These are phyloP conservation scores for Zoysia pacifica DNA, from an alignment of 176 grass and related monocot species.

Conservation along the genomic window DNA sequence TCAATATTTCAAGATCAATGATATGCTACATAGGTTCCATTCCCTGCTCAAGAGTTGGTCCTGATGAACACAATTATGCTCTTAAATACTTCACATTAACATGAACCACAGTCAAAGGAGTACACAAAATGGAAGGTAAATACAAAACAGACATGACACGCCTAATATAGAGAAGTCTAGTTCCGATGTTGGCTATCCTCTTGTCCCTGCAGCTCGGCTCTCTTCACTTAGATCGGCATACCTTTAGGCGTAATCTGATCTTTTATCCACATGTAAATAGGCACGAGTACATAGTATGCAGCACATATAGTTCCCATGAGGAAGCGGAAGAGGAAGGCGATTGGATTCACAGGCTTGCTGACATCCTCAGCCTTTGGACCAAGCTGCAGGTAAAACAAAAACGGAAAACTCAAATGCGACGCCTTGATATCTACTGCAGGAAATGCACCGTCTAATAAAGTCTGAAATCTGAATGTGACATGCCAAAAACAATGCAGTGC, in stretches of 20 bases:
- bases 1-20: neutral
- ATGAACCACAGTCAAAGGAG: conserved; percentile 17
- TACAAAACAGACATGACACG: conserved; percentile 36
- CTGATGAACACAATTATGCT: neutral
- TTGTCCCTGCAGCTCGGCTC: conserved; percentile 13
- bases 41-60: conserved; percentile 1
- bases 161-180: conserved; percentile 56
- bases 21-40: conserved; percentile 34
- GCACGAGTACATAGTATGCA: conserved; percentile 63
- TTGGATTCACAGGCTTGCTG: conserved; percentile 55
- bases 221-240: conserved; percentile 44
- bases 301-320: conserved; percentile 45
- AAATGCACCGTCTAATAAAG: too few relatives aligned
- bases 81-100: conserved; percentile 32
- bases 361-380: conserved; percentile 68
- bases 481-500: too few relatives aligned
- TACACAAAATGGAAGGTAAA: conserved; percentile 40
- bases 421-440: too few relatives aligned
- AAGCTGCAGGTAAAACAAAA: conserved; percentile 49
- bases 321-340: conserved; percentile 55
- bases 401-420: too few relatives aligned
- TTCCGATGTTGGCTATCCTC: conserved; percentile 34
- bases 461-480: too few relatives aligned
- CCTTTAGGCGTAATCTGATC: conserved; percentile 69
- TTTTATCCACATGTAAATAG: conserved; percentile 79